Evolutionary conservation across 2,329 filamentous ascomycete genomes (phyloP).

Genomic region (Peltaster fructicola): DNA sequence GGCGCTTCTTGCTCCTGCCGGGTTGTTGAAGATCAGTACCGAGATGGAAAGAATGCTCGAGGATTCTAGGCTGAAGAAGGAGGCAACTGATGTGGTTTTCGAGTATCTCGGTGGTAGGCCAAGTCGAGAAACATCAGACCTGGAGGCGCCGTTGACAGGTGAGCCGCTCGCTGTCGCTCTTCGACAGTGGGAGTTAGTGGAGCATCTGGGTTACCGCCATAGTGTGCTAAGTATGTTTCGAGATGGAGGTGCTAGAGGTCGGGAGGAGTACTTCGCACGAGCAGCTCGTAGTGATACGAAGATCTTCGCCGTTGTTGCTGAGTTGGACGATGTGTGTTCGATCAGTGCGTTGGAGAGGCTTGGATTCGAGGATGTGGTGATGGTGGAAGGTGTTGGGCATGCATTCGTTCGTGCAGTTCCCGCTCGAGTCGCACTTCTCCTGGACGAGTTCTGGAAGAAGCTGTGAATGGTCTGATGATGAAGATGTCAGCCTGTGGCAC

Average conservation of each 20-base stretch:
- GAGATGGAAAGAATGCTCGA: background rate
- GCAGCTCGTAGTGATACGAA: background rate
- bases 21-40: background rate
- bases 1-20: background rate
- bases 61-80: background rate
- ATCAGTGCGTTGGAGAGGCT: background rate
- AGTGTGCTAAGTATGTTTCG: conserved; percentile 1
- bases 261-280: background rate
- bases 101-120: background rate
- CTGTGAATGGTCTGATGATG: background rate
- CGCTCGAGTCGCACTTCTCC: too few relatives aligned
- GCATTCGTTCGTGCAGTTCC: background rate
- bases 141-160: background rate
- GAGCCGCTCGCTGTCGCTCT: background rate
- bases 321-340: conserved; percentile 1
- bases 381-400: background rate
- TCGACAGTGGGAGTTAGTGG: background rate
- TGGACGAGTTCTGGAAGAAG: background rate
- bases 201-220: background rate
- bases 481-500: background rate
- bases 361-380: background rate
- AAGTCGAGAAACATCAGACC: background rate
- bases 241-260: background rate
- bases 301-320: background rate
- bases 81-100: background rate